phyloP scores from a whole-genome alignment of 805 yeast genomes.

The Wickerhamia fluorescens region DNA sequence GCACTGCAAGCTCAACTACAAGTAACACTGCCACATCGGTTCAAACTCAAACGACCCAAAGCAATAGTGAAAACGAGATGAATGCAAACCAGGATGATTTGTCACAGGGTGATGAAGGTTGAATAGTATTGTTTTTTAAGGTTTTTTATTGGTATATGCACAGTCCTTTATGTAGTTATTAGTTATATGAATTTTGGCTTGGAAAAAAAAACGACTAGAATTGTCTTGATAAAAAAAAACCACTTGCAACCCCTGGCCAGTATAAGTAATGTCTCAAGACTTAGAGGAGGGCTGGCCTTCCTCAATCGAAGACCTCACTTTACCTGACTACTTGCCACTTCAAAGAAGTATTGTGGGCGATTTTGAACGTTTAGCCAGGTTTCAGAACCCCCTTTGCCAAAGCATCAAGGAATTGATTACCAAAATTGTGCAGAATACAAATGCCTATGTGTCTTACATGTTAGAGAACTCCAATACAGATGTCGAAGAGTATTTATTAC shows the following conservation, averaged over 20 bases:
- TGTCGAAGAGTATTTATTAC: conserved; percentile 1
- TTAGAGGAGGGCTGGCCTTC: too few relatives aligned
- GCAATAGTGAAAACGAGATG: conserved; percentile 2
- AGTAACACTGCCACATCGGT: conserved; percentile 9
- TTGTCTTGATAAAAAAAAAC: too few relatives aligned
- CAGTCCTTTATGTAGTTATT: too few relatives aligned
- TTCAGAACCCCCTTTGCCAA: conserved; percentile 1
- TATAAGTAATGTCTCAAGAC: too few relatives aligned
- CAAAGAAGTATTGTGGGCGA: conserved; percentile 3
- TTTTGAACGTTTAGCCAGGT: conserved; percentile 4
- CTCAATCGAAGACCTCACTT: neutral
- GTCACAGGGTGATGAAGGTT: conserved; percentile 4
- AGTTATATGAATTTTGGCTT: too few relatives aligned
- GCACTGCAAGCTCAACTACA: conserved; percentile 25
- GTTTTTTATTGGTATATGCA: too few relatives aligned
- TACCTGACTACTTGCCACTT: conserved; percentile 4
- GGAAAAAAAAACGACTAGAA: too few relatives aligned
- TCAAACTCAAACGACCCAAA: conserved; percentile 3
- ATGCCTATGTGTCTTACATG: conserved; percentile 3
- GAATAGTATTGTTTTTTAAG: too few relatives aligned
- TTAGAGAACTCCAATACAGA: conserved; percentile 2
- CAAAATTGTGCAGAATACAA: conserved; percentile 2
- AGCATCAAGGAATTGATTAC: conserved; percentile 2
- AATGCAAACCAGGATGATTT: conserved; percentile 4
- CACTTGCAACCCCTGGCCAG: too few relatives aligned